These are phyloP conservation scores for Eimeria tenella DNA, from an alignment of 169 alveolate genomes.

Conservation along the genomic window DNA sequence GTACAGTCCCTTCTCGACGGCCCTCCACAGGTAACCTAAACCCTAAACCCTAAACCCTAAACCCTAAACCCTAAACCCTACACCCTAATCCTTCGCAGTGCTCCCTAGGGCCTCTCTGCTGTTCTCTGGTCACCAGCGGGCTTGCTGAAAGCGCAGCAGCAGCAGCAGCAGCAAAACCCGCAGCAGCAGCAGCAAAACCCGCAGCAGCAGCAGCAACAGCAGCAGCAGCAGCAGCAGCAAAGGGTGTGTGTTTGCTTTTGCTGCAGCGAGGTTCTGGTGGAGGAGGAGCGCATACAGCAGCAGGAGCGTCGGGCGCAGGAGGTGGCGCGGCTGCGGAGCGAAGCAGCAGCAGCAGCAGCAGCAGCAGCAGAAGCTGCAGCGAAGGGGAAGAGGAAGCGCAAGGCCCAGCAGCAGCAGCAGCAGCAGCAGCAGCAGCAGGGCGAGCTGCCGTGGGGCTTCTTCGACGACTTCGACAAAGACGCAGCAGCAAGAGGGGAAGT, in stretches of 20 bases:
- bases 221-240: constrained; percentile 30
- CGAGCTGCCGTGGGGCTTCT: constrained; percentile 59
- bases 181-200: not conserved
- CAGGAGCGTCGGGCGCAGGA: constrained; percentile 30
- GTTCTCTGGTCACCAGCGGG: not conserved
- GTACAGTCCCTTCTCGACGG: constrained; percentile 41
- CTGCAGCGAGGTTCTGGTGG: constrained; percentile 57
- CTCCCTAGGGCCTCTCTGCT: no score
- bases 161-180: not conserved
- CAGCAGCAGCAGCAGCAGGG: constrained; percentile 53
- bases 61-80: not conserved
- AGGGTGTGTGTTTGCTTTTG: not conserved
- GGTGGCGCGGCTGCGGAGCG: constrained; percentile 50
- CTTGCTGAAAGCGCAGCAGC: not conserved
- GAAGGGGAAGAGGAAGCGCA: constrained; percentile 1
- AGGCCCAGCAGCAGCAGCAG: constrained; percentile 46
- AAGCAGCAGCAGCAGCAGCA: constrained; percentile 66
- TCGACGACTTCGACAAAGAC: constrained; percentile 45
- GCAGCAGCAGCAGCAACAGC: not conserved
- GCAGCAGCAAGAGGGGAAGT: constrained; percentile 58
- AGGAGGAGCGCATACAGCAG: constrained; percentile 50
- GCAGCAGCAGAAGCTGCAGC: constrained; percentile 47
- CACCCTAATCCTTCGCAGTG: not conserved
- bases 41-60: not conserved
- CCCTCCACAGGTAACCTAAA: not conserved